Conservation (phyloP, 257 asterid species). For the Nemophila menziesii region DNA sequence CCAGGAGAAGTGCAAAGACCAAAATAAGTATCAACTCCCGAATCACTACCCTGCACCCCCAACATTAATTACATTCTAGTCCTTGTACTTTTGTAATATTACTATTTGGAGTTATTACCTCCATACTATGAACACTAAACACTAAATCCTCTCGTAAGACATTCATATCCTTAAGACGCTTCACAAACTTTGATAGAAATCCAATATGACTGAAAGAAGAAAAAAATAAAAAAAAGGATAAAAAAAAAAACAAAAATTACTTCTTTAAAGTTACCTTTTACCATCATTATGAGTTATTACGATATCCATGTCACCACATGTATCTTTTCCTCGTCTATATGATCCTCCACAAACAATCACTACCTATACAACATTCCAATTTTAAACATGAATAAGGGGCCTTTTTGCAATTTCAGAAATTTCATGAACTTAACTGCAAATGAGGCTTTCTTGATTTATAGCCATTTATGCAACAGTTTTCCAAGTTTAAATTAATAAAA, state of each 20-base stretch:
- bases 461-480: not conserved
- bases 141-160: conserved; percentile 78
- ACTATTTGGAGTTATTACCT: conserved; percentile 34
- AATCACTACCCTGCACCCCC: conserved; percentile 53
- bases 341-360: conserved; percentile 85
- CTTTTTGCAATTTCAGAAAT: too few relatives aligned
- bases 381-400: too few relatives aligned
- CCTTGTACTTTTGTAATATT: not conserved
- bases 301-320: conserved; percentile 94
- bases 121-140: conserved; percentile 77
- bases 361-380: conserved; percentile 36
- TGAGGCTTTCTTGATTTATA: too few relatives aligned
- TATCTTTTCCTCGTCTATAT: conserved; percentile 82
- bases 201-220: conserved; percentile 61
- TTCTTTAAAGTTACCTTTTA: conserved; percentile 45
- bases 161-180: conserved; percentile 54
- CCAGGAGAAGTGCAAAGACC: conserved; percentile 92
- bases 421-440: too few relatives aligned
- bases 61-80: not conserved
- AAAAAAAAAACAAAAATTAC: not conserved
- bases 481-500: too few relatives aligned
- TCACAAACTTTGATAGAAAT: conserved; percentile 66
- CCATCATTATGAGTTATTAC: conserved; percentile 90
- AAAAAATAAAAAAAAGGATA: not conserved
- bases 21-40: conserved; percentile 89